A percentile compares a stretch with the other conserved stretches of the same genome.
Evolutionary conservation across 352 stramenopile genomes (phyloP).

Genomic region (Phytopythium vexans): DNA sequence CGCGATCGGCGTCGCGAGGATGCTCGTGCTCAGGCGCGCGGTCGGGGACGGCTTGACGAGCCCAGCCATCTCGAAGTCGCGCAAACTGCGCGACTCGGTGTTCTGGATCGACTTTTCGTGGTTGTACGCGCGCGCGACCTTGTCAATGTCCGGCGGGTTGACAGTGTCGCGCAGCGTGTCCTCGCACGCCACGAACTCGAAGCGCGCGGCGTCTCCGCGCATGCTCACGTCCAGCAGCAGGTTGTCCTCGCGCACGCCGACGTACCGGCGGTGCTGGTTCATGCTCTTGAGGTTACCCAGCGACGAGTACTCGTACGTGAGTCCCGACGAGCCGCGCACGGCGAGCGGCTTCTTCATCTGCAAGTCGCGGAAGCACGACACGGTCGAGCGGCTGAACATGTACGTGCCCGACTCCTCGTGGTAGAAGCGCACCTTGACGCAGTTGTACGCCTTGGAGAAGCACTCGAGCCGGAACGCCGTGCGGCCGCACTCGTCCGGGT

Average conservation of each 20-base stretch:
- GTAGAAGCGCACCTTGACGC: slow-evolving; percentile 82
- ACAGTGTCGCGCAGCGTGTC: slow-evolving; percentile 18
- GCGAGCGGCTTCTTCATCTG: slow-evolving; percentile 68
- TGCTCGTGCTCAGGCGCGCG: slow-evolving; percentile 11
- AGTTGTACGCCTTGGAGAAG: slow-evolving; percentile 83
- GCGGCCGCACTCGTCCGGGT: slow-evolving; percentile 43
- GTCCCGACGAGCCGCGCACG: slow-evolving; percentile 57
- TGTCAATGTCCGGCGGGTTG: slow-evolving; percentile 63
- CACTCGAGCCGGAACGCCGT: slow-evolving; percentile 74
- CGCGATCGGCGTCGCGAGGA: slow-evolving; percentile 3
- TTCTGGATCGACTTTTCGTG: slow-evolving; percentile 58
- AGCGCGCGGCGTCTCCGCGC: slow-evolving; percentile 68
- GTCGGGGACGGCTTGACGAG: slow-evolving; percentile 34
- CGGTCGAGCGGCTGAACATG: slow-evolving; percentile 85
- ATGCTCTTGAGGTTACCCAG: slow-evolving; percentile 83
- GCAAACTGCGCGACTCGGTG: slow-evolving; percentile 77
- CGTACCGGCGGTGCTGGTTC: slow-evolving; percentile 87
- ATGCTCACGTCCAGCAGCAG: slow-evolving; percentile 84
- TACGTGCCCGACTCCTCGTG: slow-evolving; percentile 59
- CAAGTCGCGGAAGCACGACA: slow-evolving; percentile 82
- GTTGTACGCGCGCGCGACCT: slow-evolving; percentile 73
- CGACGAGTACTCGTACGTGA: slow-evolving; percentile 83
- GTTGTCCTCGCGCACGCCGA: slow-evolving; percentile 67
- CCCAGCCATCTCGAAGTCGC: slow-evolving; percentile 61
- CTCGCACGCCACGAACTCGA: slow-evolving; percentile 77